These are phyloP conservation scores for Pichia sp. DNA, from an alignment of 1,139 yeast genomes.

Conservation along the genomic window DNA sequence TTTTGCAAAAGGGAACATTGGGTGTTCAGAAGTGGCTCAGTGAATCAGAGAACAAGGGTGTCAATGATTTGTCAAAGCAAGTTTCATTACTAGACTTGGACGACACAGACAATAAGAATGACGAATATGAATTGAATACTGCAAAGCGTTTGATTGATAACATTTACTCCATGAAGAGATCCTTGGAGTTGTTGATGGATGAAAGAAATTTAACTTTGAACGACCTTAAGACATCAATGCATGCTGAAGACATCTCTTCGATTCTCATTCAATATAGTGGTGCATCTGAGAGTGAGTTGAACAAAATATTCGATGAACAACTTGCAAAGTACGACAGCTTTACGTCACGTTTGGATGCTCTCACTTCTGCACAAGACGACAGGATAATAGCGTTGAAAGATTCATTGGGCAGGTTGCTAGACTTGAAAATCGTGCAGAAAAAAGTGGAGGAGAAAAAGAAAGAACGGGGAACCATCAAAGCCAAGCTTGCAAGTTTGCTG, in stretches of 20 bases:
- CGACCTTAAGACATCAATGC: conserved; percentile 67
- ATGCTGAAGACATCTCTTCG: conserved; percentile 81
- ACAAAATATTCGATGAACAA: conserved; percentile 65
- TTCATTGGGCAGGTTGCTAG: conserved; percentile 54
- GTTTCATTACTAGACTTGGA: conserved; percentile 60
- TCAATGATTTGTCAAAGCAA: conserved; percentile 32
- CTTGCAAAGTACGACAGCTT: conserved; percentile 72
- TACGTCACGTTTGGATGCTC: conserved; percentile 61
- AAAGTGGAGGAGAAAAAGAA: conserved; percentile 38
- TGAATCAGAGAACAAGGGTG: neutral
- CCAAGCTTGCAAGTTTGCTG: conserved; percentile 45
- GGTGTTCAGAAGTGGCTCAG: conserved; percentile 18
- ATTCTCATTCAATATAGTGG: conserved; percentile 55
- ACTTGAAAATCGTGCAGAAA: conserved; percentile 39
- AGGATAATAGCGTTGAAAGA: conserved; percentile 54
- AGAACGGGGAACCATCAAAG: conserved; percentile 26
- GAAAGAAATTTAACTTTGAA: conserved; percentile 60
- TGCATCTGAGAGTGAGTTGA: conserved; percentile 48
- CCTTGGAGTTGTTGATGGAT: conserved; percentile 45
- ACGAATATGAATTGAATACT: conserved; percentile 28
- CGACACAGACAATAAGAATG: conserved; percentile 23
- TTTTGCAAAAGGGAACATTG: conserved; percentile 17
- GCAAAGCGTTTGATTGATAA: conserved; percentile 36
- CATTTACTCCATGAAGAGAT: conserved; percentile 42
- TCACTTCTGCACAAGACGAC: conserved; percentile 58